Conservation (phyloP, 805 yeast genomes). For the Candida xiaguanensis region DNA sequence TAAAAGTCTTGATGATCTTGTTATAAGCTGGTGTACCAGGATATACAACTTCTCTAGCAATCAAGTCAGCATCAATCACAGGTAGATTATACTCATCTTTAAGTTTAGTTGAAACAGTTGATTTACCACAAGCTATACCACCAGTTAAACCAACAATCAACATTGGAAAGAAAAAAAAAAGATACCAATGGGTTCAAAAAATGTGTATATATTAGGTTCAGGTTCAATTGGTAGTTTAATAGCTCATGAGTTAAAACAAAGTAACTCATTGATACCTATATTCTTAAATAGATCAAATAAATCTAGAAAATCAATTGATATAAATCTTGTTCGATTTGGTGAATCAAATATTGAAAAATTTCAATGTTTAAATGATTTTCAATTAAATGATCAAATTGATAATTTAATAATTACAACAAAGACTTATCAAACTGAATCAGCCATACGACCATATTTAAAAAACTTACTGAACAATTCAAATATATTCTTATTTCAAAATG, state of each 20-base stretch:
- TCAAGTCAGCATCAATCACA: slow-evolving; percentile 83
- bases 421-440: slow-evolving; percentile 65
- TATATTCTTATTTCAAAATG: slow-evolving; percentile 77
- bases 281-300: slow-evolving; percentile 22
- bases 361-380: slow-evolving; percentile 13
- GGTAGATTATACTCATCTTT: slow-evolving; percentile 48
- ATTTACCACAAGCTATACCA: slow-evolving; percentile 95
- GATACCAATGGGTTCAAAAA: slow-evolving; percentile 1
- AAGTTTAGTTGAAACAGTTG: slow-evolving; percentile 73
- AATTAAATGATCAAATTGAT: slow-evolving; percentile 28
- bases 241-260: slow-evolving; percentile 41
- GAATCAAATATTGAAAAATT: no score
- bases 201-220: slow-evolving; percentile 46
- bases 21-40: slow-evolving; percentile 75
- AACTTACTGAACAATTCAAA: slow-evolving; percentile 49
- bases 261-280: slow-evolving; percentile 36
- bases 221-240: slow-evolving; percentile 52
- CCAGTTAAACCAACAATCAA: slow-evolving; percentile 94
- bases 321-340: not conserved
- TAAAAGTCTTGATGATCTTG: slow-evolving; percentile 60
- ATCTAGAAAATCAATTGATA: not conserved
- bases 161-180: slow-evolving; percentile 42
- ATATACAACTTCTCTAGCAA: slow-evolving; percentile 80
- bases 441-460: slow-evolving; percentile 53
- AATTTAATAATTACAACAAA: slow-evolving; percentile 76